Base-by-base conservation (phyloP, 805 yeast genomes). In the Candida chilensis region DNA sequence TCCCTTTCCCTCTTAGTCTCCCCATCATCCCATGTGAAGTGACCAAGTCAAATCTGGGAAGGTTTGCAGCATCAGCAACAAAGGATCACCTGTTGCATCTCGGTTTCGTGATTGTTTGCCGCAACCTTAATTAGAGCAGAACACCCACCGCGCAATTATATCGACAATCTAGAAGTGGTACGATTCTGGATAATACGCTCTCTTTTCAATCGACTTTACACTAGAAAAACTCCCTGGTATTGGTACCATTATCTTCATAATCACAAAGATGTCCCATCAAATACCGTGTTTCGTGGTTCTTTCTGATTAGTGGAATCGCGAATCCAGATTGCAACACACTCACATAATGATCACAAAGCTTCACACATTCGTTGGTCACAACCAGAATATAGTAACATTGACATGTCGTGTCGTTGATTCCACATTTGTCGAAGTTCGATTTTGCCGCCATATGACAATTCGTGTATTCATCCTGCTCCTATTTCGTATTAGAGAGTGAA, bases 381-480 rank as follows among this genome's bases (percentile, higher is more conserved):
- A 22, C 25, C 11, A 12, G 15, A 22, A 22, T 22, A n/a, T 22
- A 22, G 13, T 22, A 22, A n/a, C 25, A 22, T n/a, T 15, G 25
- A 22, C 25, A 22, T 12, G 25, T 15, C 11, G n/a, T n/a, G 13
- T 22, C 13, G 13, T 12, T 5, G 11, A n/a, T 7, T n/a, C 14
- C 11, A 22, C 25, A 22, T 7, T 11, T 6, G 7, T 22, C 25
- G 12, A 22, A 22, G 13, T 22, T 22, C 13, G 15, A n/a, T 22
- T 15, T 22, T 7, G 25, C 25, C 7, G 25, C 25, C 12, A 22
- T n/a, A 15, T 22, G 25, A 11, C 25, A 22, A n/a, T 11, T 22
- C 6, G 25, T n/a, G 12, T 22, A 22, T n/a, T 22, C 25, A 8
- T 22, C 25, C 13, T 22, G 25, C 13, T 22, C 25, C 25, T 22